A percentile compares a stretch with the other conserved stretches of the same genome.
Conservation (phyloP, 2,329 filamentous ascomycete genomes). For the Teratosphaeria epicoccoides region DNA sequence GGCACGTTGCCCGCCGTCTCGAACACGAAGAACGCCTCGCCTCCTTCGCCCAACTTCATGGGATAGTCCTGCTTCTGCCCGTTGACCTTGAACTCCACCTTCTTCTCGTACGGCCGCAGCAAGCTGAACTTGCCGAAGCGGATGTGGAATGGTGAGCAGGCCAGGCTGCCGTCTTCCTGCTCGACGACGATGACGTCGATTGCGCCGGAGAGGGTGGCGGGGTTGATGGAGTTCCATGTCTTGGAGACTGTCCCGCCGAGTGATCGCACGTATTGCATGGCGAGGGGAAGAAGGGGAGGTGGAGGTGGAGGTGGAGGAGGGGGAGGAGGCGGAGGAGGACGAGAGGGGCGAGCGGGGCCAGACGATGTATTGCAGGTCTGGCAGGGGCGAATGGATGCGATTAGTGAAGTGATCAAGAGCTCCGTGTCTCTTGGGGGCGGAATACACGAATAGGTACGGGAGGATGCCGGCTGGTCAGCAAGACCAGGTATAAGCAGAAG, state of each 20-base stretch:
- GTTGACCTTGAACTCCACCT: slow-evolving; percentile 97
- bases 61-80: slow-evolving; percentile 81
- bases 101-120: slow-evolving; percentile 90
- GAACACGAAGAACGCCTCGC: slow-evolving; percentile 98
- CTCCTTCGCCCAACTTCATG: slow-evolving; percentile 96
- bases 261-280: slow-evolving; percentile 96
- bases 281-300: too few species aligned
- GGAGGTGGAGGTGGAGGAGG: background rate
- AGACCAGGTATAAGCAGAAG: too few species aligned
- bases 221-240: slow-evolving; percentile 99
- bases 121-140: slow-evolving; percentile 98
- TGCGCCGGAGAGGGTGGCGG: slow-evolving; percentile 88
- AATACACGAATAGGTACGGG: background rate
- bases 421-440: background rate
- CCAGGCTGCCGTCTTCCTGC: slow-evolving; percentile 76
- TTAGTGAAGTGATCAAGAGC: background rate
- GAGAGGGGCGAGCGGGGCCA: background rate
- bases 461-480: too few species aligned
- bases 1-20: slow-evolving; percentile 88
- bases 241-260: slow-evolving; percentile 92
- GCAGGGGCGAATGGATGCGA: background rate
- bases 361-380: background rate
- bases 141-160: slow-evolving; percentile 95
- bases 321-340: background rate
- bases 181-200: slow-evolving; percentile 99